Evolutionary conservation across 805 yeast genomes (phyloP), one percentile per base, ranked within the genome.

Genomic region (Yamadazyma philogaea): DNA sequence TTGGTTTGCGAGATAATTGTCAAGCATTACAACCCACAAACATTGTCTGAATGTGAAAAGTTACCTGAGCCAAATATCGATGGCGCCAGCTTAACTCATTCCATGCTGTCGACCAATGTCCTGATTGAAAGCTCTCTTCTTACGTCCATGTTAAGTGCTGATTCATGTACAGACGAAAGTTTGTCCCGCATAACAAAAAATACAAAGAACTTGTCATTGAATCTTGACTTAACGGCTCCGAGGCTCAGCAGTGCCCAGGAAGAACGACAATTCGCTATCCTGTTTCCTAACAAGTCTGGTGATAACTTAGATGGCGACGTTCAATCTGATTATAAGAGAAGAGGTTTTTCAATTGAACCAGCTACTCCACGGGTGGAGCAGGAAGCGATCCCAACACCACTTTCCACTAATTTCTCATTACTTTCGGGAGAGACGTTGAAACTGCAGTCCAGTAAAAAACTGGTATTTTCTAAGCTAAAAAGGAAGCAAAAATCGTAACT

Each of bases 161-260:
- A 27, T 19, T 16, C 42, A 3, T 34, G 42, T 8, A 30, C 30
- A 7, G 45, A 40, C 5, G 39, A 33, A 12, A 30, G 8, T 15
- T 3, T 35, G 10, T 11, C 21, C 11, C 30, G 32, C 17, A 3
- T 42, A 7, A 65, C 71, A 20, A 67, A 66, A 51, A 65, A 60
- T 34, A 52, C 71, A 18, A 55, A 54, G 45, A 52, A 59, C 40
- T 52, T 54, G 39, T 55, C 52, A 52, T 57, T 37, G 50, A 49
- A 20, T 18, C 39, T 39, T 14, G 17, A 16, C 16, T 8, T 16
- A 4, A 26, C 30, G 2, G 14, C 19, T 17, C 34, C 30, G 19
- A 36, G 34, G 24, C 14, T 33, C 34, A 45, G 49, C 7, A 39
- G 35, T 2, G 42, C 46, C 28, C 37, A 42, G 15, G 52, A 48